Evolutionary conservation across 805 yeast species (phyloP).

Genomic region (Pichia membranifaciens): DNA sequence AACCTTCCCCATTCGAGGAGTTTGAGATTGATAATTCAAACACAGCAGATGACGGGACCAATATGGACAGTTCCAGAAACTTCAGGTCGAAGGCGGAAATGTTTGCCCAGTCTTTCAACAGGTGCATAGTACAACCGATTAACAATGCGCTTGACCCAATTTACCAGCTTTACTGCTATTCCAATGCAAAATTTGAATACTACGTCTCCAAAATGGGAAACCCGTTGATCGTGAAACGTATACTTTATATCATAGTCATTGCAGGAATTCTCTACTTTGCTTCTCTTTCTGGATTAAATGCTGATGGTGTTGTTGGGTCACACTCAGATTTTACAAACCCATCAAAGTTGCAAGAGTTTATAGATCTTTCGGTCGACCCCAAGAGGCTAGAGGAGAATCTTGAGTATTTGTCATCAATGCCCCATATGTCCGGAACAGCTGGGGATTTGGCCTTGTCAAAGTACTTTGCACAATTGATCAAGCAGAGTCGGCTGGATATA

Average conservation of each 20-base stretch:
- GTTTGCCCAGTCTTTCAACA: slow-evolving; percentile 33
- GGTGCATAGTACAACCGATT: slow-evolving; percentile 37
- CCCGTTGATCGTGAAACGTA: slow-evolving; percentile 74
- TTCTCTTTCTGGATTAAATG: slow-evolving; percentile 50
- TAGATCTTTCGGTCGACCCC: slow-evolving; percentile 47
- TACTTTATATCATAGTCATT: slow-evolving; percentile 63
- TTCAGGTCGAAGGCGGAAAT: slow-evolving; percentile 32
- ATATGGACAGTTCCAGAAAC: not conserved
- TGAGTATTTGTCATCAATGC: slow-evolving; percentile 71
- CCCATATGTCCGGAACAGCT: slow-evolving; percentile 82
- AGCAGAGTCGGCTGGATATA: slow-evolving; percentile 47
- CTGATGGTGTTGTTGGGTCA: slow-evolving; percentile 34
- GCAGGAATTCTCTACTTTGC: slow-evolving; percentile 53
- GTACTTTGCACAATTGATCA: slow-evolving; percentile 56
- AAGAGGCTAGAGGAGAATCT: slow-evolving; percentile 57
- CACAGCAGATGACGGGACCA: not conserved
- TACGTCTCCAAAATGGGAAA: slow-evolving; percentile 67
- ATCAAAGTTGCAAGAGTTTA: slow-evolving; percentile 41
- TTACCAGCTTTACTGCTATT: slow-evolving; percentile 39
- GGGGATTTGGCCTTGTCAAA: slow-evolving; percentile 73
- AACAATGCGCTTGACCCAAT: slow-evolving; percentile 45
- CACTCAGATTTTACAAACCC: slow-evolving; percentile 63
- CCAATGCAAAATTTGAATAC: slow-evolving; percentile 46
- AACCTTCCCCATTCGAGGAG: slow-evolving; percentile 26
- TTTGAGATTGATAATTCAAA: slow-evolving; percentile 41